A percentile compares a stretch with the other conserved stretches of the same genome.
These are phyloP conservation scores for Jatropha curcas DNA, from an alignment of 345 rosid genomes.

Conservation along the genomic window DNA sequence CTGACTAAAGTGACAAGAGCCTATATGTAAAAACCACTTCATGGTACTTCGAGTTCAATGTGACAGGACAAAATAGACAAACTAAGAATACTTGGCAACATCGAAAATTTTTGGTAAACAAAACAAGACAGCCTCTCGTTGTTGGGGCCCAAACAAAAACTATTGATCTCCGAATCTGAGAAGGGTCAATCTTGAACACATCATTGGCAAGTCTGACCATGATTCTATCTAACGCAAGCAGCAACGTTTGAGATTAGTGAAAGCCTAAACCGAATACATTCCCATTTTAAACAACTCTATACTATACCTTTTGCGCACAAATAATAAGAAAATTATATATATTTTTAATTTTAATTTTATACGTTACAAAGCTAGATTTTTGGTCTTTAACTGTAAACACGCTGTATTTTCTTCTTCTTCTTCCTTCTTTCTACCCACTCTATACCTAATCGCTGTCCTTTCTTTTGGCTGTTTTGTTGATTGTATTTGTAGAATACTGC, in stretches of 20 bases:
- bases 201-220: conserved; percentile 13
- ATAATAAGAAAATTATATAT: background rate
- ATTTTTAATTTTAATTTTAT: background rate
- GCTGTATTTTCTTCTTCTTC: background rate
- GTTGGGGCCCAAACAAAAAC: conserved; percentile 3
- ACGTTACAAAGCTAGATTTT: background rate
- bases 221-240: conserved; percentile 18
- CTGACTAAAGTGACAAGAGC: conserved; percentile 21
- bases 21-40: conserved; percentile 11
- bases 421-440: no score
- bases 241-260: conserved; percentile 21
- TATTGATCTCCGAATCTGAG: conserved; percentile 4
- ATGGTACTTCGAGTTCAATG: background rate
- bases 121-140: background rate
- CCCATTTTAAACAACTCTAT: no score
- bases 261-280: conserved; percentile 15
- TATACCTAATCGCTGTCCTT: background rate
- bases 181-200: conserved; percentile 18
- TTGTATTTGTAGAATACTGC: conserved; percentile 54
- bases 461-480: background rate
- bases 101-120: conserved; percentile 19
- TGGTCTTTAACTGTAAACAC: conserved; percentile 24
- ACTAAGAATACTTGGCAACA: background rate
- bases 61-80: background rate
- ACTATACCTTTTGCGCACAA: no score